Base-by-base conservation (phyloP, 805 yeast genomes). In the Torulaspora franciscae region DNA sequence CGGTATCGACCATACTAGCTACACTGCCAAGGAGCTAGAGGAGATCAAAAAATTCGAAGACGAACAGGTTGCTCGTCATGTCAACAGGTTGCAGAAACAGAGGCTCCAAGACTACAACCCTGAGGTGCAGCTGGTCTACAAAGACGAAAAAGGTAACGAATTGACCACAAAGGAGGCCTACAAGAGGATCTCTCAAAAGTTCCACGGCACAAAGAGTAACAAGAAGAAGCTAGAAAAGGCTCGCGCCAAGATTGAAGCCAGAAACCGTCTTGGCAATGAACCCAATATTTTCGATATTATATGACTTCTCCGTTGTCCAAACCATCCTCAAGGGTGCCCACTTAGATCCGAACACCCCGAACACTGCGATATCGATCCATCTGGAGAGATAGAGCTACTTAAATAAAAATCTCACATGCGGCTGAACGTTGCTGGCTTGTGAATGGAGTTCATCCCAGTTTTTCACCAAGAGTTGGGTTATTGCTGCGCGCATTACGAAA, bases 151-250 rank as follows among this genome's bases (percentile, higher is more conserved):
- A 2, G 95, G 95, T 0, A 68, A 75, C 26, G 68, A 69, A 15
- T 63, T 88, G 23, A 66, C 72, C 25, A 71, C 81, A 3, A 85
- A 83, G 56, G 81, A 81, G 48, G 95, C 95, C 1, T 87, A 76
- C 69, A 86, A 85, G 65, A 76, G 77, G 48, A 65, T 86, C 37
- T 83, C 93, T 2, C 90, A 83, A 50, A 77, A 80, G 51, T 87
- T 85, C 62, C 95, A 87, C 60, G 95, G 93, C 1, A 62, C 66
- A 2, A 59, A 56, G 40, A 59, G 64, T 28, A 64, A 58, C 40
- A 48, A 56, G 30, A 54, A 48, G 32, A 64, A 57, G 37, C 40
- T 34, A 23, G 55, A 50, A 6, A 63, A 62, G 39, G 47, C 49
- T 25, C 51, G 51, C 24, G 48, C 57, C 9, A 53, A 51, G 33